These are phyloP conservation scores for Termitomyces sp. DNA, from an alignment of 768 basidiomycete genomes.

Conservation along the genomic window DNA sequence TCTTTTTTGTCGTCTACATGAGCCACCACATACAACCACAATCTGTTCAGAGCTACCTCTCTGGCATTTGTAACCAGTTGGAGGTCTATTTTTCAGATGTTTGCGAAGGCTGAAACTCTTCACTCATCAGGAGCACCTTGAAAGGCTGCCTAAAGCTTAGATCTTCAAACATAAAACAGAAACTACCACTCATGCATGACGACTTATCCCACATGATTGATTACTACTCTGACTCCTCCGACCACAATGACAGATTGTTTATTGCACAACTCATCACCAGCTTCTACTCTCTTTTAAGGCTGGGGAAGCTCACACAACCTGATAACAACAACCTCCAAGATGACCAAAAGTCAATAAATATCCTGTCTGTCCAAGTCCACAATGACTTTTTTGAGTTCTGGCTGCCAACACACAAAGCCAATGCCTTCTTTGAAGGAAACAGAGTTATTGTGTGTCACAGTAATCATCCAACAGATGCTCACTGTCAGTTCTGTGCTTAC, in stretches of 20 bases:
- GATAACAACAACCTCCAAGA: constrained; percentile 12
- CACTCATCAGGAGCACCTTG: constrained; percentile 22
- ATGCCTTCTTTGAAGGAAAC: constrained; percentile 19
- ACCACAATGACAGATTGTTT: constrained; percentile 25
- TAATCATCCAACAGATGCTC: not conserved
- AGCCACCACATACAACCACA: too few relatives aligned
- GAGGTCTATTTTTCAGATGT: too few relatives aligned
- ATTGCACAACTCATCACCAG: constrained; percentile 20
- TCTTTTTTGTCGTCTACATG: too few relatives aligned
- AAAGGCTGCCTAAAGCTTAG: constrained; percentile 17
- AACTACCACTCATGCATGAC: constrained; percentile 16
- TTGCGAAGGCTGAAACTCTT: not conserved
- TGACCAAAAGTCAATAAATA: not conserved
- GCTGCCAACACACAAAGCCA: constrained; percentile 19
- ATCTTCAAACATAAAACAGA: constrained; percentile 12
- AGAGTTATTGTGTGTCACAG: constrained; percentile 2
- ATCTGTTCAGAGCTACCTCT: not conserved
- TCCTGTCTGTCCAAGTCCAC: not conserved
- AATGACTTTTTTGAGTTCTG: not conserved
- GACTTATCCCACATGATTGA: not conserved
- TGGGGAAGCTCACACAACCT: constrained; percentile 25
- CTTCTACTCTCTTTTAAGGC: constrained; percentile 21
- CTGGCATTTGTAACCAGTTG: not conserved
- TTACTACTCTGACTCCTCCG: not conserved
- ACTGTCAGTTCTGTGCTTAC: not conserved